Percentiles rank a stretch among this genome's conserved stretches.
These are phyloP conservation scores for Pythium aquatile DNA, from an alignment of 352 stramenopile genomes.

Conservation along the genomic window DNA sequence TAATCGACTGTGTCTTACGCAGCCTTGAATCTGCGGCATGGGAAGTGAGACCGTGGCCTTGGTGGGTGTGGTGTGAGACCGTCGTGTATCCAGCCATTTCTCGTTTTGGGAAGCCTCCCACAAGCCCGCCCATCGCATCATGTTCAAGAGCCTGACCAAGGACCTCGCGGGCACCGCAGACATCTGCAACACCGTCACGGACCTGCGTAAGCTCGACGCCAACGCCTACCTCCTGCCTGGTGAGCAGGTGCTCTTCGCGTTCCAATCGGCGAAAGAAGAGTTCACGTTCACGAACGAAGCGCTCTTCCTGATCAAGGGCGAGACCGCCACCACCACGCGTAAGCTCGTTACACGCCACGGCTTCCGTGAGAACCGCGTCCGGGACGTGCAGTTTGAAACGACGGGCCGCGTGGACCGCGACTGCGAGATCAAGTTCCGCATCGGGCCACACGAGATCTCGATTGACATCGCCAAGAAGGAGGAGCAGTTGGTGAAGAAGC, in stretches of 20 bases:
- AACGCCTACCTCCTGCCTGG: conserved; percentile 45
- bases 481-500: conserved; percentile 38
- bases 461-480: conserved; percentile 61
- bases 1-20: no score
- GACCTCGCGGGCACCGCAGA: conserved; percentile 16
- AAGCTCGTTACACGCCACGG: not conserved
- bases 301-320: conserved; percentile 38
- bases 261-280: conserved; percentile 52
- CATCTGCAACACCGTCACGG: conserved; percentile 22
- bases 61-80: no score
- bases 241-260: conserved; percentile 45
- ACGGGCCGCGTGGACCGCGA: conserved; percentile 54
- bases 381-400: conserved; percentile 47
- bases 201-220: conserved; percentile 41
- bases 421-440: conserved; percentile 65
- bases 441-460: conserved; percentile 36
- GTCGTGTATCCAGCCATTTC: not conserved
- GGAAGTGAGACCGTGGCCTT: no score
- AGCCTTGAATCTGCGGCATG: no score
- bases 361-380: conserved; percentile 6
- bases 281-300: conserved; percentile 64
- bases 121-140: not conserved
- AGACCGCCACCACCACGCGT: conserved; percentile 46
- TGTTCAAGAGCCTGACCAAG: conserved; percentile 21
- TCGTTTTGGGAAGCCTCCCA: not conserved